Conservation (phyloP, 2,329 filamentous ascomycete species). For the Beauveria sp. region DNA sequence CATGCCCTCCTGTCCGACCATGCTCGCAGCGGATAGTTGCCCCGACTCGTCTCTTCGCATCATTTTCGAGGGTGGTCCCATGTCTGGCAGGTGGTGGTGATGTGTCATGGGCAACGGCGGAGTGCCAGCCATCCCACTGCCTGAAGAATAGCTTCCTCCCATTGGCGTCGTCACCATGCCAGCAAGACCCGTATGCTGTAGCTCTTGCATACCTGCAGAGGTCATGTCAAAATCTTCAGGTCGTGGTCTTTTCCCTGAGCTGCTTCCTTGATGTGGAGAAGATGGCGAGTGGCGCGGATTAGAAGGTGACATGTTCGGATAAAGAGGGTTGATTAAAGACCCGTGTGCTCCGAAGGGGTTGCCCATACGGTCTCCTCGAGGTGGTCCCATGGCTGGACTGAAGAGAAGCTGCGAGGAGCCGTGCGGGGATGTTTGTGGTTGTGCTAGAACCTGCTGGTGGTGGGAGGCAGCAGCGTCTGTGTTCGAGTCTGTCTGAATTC, state of each 20-base stretch:
- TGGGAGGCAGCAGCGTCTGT: not conserved
- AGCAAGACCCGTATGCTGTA: slow-evolving; percentile 48
- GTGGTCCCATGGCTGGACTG: slow-evolving; percentile 38
- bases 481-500: slow-evolving; percentile 7
- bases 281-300: slow-evolving; percentile 22
- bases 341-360: slow-evolving; percentile 44
- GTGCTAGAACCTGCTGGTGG: slow-evolving; percentile 4
- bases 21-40: slow-evolving; percentile 61
- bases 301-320: slow-evolving; percentile 40
- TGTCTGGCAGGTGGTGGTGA: slow-evolving; percentile 72
- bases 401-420: slow-evolving; percentile 10
- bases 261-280: slow-evolving; percentile 25
- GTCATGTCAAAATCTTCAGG: slow-evolving; percentile 53
- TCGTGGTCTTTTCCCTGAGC: slow-evolving; percentile 39
- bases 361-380: slow-evolving; percentile 47
- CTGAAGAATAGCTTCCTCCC: slow-evolving; percentile 40
- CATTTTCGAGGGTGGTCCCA: slow-evolving; percentile 61
- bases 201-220: slow-evolving; percentile 40
- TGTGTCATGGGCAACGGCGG: slow-evolving; percentile 29
- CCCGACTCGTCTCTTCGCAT: slow-evolving; percentile 50
- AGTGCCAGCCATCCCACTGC: slow-evolving; percentile 16
- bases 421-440: slow-evolving; percentile 11
- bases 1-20: slow-evolving; percentile 84
- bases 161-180: slow-evolving; percentile 47
- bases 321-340: slow-evolving; percentile 44